phyloP scores from a whole-genome alignment of 768 basidiomycete genomes.

The Pleurotus ostreatus region DNA sequence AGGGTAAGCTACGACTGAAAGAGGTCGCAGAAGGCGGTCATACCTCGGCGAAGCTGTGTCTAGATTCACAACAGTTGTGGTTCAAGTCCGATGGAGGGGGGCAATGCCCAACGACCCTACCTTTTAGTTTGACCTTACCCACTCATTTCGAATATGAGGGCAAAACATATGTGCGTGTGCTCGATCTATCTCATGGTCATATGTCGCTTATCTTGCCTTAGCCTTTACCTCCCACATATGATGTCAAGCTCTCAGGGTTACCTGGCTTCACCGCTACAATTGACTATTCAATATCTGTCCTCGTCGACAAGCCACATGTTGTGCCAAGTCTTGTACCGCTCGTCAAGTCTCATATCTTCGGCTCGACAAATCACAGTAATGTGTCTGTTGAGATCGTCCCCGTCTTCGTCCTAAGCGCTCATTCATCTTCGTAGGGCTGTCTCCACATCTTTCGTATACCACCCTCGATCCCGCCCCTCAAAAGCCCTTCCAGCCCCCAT shows the following conservation, averaged over 20 bases:
- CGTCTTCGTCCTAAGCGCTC: neutral
- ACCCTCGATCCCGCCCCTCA: conserved; percentile 62
- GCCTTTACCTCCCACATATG: conserved; percentile 69
- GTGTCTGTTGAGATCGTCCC: conserved; percentile 35
- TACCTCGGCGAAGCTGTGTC: conserved; percentile 45
- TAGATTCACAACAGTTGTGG: conserved; percentile 56
- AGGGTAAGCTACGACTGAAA: conserved; percentile 53
- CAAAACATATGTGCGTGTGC: conserved; percentile 51
- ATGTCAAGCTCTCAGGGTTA: conserved; percentile 63
- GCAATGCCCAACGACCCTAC: conserved; percentile 48
- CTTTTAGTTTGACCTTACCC: conserved; percentile 57
- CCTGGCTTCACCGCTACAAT: conserved; percentile 70
- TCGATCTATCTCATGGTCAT: neutral
- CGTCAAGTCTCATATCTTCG: conserved; percentile 50
- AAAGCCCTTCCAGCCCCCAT: conserved; percentile 46
- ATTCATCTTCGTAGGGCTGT: conserved; percentile 34
- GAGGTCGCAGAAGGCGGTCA: conserved; percentile 70
- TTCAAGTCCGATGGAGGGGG: conserved; percentile 36
- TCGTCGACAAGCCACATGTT: conserved; percentile 43
- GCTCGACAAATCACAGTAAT: conserved; percentile 35
- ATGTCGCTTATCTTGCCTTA: conserved; percentile 19
- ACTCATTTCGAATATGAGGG: conserved; percentile 51
- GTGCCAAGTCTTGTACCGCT: conserved; percentile 25
- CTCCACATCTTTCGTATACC: conserved; percentile 59
- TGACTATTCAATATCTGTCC: conserved; percentile 55